Conservation (phyloP, 2,329 filamentous ascomycete genomes). For the Aspergillus sp. region DNA sequence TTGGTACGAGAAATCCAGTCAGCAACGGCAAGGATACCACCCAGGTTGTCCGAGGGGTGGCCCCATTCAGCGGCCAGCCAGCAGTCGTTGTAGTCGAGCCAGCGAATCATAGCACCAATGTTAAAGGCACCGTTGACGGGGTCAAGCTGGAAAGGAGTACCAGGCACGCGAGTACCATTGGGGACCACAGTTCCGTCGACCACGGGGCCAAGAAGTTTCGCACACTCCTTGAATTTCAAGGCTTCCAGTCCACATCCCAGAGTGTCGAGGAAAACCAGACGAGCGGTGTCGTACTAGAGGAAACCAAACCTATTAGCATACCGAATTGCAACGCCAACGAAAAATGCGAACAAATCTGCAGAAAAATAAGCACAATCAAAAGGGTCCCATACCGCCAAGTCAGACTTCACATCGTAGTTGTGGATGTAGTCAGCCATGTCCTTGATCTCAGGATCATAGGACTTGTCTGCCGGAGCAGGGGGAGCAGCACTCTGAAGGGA, state of each 20-base stretch:
- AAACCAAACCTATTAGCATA: too few species aligned
- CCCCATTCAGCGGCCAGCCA: constrained; percentile 99
- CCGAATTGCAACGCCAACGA: too few species aligned
- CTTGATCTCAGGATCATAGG: constrained; percentile 87
- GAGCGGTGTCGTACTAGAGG: constrained; percentile 74
- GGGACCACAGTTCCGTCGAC: constrained; percentile 88
- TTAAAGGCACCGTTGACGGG: constrained; percentile 97
- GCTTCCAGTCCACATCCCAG: constrained; percentile 95
- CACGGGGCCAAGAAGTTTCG: constrained; percentile 86
- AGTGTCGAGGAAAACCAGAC: constrained; percentile 95
- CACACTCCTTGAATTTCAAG: constrained; percentile 91
- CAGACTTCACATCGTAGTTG: constrained; percentile 84
- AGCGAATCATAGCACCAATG: constrained; percentile 97
- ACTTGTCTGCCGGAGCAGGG: constrained; percentile 36
- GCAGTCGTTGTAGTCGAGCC: constrained; percentile 99
- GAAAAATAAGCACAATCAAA: neutral
- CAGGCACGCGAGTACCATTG: constrained; percentile 85
- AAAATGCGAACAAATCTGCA: too few species aligned
- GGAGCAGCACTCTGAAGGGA: constrained; percentile 35
- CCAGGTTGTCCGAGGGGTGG: constrained; percentile 95
- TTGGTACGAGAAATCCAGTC: constrained; percentile 98
- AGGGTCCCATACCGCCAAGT: constrained; percentile 70
- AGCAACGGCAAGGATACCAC: constrained; percentile 90
- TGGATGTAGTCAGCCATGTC: constrained; percentile 95
- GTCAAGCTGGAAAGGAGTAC: constrained; percentile 90